phyloP scores from a whole-genome alignment of 2,329 filamentous ascomycete genomes.

The Cyphellophora attinorum region DNA sequence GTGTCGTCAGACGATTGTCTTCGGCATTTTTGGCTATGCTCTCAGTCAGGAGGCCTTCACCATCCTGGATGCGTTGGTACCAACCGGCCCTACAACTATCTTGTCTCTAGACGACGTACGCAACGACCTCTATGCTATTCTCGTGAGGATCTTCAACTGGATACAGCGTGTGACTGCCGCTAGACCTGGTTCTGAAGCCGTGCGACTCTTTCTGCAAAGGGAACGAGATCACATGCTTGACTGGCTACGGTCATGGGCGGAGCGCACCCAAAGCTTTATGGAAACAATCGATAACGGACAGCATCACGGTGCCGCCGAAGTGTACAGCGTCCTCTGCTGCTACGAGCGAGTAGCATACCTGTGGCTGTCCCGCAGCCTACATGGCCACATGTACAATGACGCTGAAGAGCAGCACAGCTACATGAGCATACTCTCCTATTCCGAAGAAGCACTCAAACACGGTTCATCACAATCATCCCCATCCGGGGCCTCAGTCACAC shows the following conservation, averaged over 20 bases:
- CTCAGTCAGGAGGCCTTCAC: background rate
- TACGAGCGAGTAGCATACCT: background rate
- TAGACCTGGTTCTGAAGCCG: background rate
- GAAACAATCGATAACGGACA: background rate
- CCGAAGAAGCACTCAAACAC: background rate
- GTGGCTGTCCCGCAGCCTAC: background rate
- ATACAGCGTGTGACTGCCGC: background rate
- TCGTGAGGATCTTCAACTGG: background rate
- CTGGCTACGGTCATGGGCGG: background rate
- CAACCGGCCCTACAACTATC: background rate
- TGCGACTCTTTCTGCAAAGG: background rate
- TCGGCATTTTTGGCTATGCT: background rate
- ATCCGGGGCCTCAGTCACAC: background rate
- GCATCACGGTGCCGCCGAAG: background rate
- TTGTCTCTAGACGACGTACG: background rate
- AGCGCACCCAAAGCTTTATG: background rate
- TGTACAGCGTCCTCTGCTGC: background rate
- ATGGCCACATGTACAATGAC: background rate
- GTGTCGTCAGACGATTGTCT: background rate
- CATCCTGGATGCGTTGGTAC: background rate
- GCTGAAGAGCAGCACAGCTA: background rate
- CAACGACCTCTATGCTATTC: background rate
- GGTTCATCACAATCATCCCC: background rate
- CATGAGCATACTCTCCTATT: background rate
- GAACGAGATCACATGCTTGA: background rate